These are phyloP conservation scores for Rhinocladiella similis DNA, from an alignment of 2,329 filamentous ascomycete genomes.

Conservation along the genomic window DNA sequence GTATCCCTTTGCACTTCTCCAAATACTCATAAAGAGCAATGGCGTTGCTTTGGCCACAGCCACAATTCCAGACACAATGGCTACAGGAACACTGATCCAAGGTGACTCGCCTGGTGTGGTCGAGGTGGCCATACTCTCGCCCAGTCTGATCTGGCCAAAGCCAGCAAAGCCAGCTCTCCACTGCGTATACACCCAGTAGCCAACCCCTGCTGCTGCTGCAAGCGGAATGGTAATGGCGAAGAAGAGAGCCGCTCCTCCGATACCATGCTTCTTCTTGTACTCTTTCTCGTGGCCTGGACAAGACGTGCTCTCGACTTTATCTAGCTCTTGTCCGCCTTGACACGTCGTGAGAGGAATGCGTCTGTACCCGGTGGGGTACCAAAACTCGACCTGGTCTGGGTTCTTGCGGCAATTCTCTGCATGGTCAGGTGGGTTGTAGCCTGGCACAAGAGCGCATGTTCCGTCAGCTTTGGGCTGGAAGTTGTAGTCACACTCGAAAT, in stretches of 20 bases:
- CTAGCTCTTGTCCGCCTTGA: conserved; percentile 69
- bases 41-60: conserved; percentile 71
- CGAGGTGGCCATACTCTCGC: conserved; percentile 55
- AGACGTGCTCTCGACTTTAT: conserved; percentile 63
- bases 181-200: conserved; percentile 65
- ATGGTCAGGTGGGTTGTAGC: conserved; percentile 66
- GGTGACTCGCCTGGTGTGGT: conserved; percentile 63
- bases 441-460: conserved; percentile 73
- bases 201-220: conserved; percentile 66
- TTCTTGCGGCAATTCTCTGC: conserved; percentile 60
- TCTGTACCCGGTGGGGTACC: conserved; percentile 82
- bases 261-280: conserved; percentile 70
- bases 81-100: conserved; percentile 79
- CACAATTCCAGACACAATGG: conserved; percentile 78
- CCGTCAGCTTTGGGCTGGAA: conserved; percentile 77
- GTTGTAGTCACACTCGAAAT: conserved; percentile 98
- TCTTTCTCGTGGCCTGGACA: conserved; percentile 83
- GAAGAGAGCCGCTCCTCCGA: conserved; percentile 75
- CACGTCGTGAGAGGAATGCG: conserved; percentile 89
- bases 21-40: conserved; percentile 69
- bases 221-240: conserved; percentile 80
- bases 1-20: conserved; percentile 62
- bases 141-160: conserved; percentile 88
- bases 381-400: conserved; percentile 73
- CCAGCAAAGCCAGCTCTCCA: conserved; percentile 73